Evolutionary conservation across 2,329 filamentous ascomycete genomes (phyloP).

Genomic region (Hortaea sp.): DNA sequence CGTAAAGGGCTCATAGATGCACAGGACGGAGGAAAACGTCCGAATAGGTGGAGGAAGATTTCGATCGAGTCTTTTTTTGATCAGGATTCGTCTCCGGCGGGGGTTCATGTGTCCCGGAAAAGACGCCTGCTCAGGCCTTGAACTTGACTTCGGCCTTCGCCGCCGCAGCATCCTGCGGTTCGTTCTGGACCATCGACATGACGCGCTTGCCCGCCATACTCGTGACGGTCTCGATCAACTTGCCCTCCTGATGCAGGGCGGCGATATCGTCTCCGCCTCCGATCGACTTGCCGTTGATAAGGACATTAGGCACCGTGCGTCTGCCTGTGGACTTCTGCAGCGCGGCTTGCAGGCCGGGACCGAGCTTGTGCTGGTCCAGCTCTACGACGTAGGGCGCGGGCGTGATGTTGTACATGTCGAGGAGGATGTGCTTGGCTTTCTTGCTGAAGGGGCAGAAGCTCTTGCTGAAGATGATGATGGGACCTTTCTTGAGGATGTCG

Average conservation of each 20-base stretch:
- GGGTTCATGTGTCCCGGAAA: no score
- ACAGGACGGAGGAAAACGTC: no score
- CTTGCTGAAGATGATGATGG: constrained; percentile 93
- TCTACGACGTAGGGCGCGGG: constrained; percentile 83
- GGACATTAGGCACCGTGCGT: constrained; percentile 80
- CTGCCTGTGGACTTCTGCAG: constrained; percentile 67
- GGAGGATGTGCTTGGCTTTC: constrained; percentile 72
- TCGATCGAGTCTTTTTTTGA: no score
- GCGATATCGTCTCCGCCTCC: constrained; percentile 83
- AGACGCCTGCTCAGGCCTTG: constrained; percentile 7
- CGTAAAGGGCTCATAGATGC: no score
- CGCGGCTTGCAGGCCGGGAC: constrained; percentile 57
- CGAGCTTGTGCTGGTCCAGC: constrained; percentile 72
- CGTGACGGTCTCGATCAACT: constrained; percentile 61
- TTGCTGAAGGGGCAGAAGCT: constrained; percentile 81
- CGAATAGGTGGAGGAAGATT: no score
- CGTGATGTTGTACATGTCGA: constrained; percentile 73
- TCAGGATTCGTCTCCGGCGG: no score
- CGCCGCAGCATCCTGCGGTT: not conserved
- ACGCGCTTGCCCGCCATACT: constrained; percentile 62
- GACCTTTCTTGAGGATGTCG: constrained; percentile 69
- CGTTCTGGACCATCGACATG: constrained; percentile 4
- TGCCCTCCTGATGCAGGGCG: constrained; percentile 50
- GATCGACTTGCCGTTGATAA: constrained; percentile 79
- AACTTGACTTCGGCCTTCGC: constrained; percentile 11